A percentile compares a stretch with the other conserved stretches of the same genome.
Evolutionary conservation across 73 alveolate genomes (phyloP).

Genomic region (Symbiodinium pilosum): DNA sequence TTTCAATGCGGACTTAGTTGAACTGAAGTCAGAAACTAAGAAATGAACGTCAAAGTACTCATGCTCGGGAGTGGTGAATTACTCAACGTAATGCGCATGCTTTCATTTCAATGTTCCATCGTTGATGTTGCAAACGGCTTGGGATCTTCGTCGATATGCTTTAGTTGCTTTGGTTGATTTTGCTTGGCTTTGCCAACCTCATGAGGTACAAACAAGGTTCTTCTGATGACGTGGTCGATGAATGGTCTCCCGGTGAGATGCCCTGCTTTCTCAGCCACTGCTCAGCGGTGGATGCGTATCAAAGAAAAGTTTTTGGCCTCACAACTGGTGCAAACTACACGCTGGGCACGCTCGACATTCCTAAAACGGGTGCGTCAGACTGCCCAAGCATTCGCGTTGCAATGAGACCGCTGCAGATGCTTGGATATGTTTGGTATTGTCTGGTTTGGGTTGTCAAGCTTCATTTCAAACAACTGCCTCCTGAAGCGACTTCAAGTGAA

Average conservation of each 20-base stretch:
- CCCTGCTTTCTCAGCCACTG: conserved; percentile 15
- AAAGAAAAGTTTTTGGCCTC: not conserved
- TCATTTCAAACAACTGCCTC: not conserved
- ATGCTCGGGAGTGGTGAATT: too few species aligned
- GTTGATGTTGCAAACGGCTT: too few species aligned
- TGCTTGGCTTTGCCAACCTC: too few species aligned
- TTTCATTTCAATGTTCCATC: too few species aligned
- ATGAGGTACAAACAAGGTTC: conserved; percentile 1
- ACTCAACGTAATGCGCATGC: too few species aligned
- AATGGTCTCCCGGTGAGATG: not conserved
- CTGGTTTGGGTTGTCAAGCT: not conserved
- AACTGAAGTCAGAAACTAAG: too few species aligned
- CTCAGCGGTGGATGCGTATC: not conserved
- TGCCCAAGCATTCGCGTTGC: not conserved
- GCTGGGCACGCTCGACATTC: not conserved
- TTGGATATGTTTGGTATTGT: not conserved
- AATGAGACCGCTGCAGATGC: not conserved
- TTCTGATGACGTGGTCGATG: not conserved
- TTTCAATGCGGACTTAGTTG: too few species aligned
- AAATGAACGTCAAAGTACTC: too few species aligned
- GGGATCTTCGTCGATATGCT: too few species aligned
- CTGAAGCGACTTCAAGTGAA: too few species aligned
- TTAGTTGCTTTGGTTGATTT: too few species aligned
- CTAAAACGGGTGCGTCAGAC: not conserved
- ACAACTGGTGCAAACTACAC: not conserved